Base-by-base conservation (phyloP, 1,284 basidiomycete species). In the Marasmius sp. region DNA sequence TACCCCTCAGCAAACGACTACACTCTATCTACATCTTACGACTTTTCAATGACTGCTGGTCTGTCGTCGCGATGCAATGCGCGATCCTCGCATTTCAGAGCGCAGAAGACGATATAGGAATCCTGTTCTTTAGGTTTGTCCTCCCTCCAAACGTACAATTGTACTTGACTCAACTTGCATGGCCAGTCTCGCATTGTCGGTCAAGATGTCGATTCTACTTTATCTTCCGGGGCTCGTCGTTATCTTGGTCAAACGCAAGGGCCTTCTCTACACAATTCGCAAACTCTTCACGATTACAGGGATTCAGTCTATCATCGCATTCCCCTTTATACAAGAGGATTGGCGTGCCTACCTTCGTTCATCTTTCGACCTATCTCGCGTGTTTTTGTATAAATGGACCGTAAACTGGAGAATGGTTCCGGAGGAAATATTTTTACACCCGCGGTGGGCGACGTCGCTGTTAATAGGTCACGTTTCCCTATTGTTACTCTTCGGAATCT, bases 171-270 rank as follows among this genome's bases (percentile, higher is more conserved):
- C 51, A 50, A 34, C 60, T 61, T 53, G 50, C 47, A 56, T 36
- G 34, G 54, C 1, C 66, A 97, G 96, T 67, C 74, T 87, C 8
- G 95, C 95, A 0, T 75, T 99, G 5, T 95, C 94, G 1, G 83
- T 98, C 67, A 99, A 99, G 77, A 99, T 99, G 97, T 97, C 93
- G 50, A 87, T 92, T 41, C 77, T 99, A 16, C 83, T 99, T n/a
- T 97, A 95, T 77, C 77, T 98, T 1, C 97, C 97, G 1, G 95
- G 91, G 4, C 79, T 97, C 6, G 77, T 96, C 8, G 87, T 96
- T 12, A 78, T 97, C 62, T 77, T 93, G 22, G 89, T 93, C 77
- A 91, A 90, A 72, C 84, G 86, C 45, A 79, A 78, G 53, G 95
- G 96, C 20, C 70, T 93, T 10, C 56, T 82, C 3, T 75, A 75